Percentiles rank a stretch among this genome's conserved stretches.
These are phyloP conservation scores for Blastobotrys indianensis DNA, from an alignment of 1,139 yeast species.

Conservation along the genomic window DNA sequence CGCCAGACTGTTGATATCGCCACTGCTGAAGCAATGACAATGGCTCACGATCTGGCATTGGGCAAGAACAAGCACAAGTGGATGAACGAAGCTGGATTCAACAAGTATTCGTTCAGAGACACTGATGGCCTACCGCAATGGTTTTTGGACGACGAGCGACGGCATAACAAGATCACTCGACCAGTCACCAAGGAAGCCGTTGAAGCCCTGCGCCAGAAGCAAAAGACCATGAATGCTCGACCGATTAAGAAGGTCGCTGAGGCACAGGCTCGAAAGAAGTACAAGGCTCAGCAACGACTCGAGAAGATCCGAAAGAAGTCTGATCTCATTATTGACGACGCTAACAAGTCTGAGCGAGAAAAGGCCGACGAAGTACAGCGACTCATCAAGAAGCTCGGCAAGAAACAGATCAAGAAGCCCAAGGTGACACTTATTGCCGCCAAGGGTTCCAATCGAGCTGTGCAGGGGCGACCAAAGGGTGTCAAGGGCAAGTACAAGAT, in stretches of 20 bases:
- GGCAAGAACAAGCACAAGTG: slow-evolving; percentile 81
- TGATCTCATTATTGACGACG: slow-evolving; percentile 83
- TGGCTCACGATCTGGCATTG: slow-evolving; percentile 91
- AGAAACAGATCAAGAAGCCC: slow-evolving; percentile 67
- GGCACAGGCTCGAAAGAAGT: slow-evolving; percentile 94
- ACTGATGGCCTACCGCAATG: slow-evolving; percentile 87
- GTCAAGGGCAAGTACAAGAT: slow-evolving; percentile 96
- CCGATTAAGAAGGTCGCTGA: slow-evolving; percentile 97
- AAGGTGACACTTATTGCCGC: slow-evolving; percentile 88
- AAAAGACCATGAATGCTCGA: slow-evolving; percentile 87
- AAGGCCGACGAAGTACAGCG: slow-evolving; percentile 89
- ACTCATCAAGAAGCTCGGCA: slow-evolving; percentile 71
- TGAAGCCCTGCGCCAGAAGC: slow-evolving; percentile 80
- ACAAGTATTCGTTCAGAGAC: slow-evolving; percentile 87
- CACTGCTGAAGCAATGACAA: slow-evolving; percentile 95
- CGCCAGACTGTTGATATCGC: slow-evolving; percentile 56
- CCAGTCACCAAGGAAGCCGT: slow-evolving; percentile 98
- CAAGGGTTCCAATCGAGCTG: slow-evolving; percentile 75
- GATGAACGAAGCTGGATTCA: slow-evolving; percentile 76
- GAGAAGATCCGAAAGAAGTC: slow-evolving; percentile 93
- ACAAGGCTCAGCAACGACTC: slow-evolving; percentile 83
- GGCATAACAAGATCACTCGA: slow-evolving; percentile 76
- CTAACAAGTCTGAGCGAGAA: slow-evolving; percentile 81
- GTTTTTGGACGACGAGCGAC: slow-evolving; percentile 89
- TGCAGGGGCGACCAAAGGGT: slow-evolving; percentile 95